These are phyloP conservation scores for Pichia nanzhaoensis DNA, from an alignment of 805 yeast species.

Conservation along the genomic window DNA sequence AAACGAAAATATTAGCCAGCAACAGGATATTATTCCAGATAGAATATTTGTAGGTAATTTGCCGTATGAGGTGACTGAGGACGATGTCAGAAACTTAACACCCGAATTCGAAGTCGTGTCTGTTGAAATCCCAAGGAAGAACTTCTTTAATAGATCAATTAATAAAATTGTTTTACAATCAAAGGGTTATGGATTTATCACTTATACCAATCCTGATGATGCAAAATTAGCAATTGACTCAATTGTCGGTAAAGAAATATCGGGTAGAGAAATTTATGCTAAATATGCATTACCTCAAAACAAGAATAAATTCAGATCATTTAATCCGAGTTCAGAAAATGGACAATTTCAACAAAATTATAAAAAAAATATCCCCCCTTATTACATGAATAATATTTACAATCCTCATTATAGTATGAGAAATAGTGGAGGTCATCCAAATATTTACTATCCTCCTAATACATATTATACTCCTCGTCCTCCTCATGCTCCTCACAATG, in stretches of 20 bases:
- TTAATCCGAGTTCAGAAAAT: slow-evolving; percentile 2
- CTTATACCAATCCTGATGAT: slow-evolving; percentile 50
- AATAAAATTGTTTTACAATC: slow-evolving; percentile 22
- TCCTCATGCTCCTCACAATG: neutral
- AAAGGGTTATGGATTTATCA: slow-evolving; percentile 43
- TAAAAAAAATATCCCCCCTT: neutral
- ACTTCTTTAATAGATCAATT: slow-evolving; percentile 20
- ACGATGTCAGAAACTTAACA: slow-evolving; percentile 37
- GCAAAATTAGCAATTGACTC: slow-evolving; percentile 58
- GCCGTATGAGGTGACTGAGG: slow-evolving; percentile 38
- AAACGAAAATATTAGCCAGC: neutral
- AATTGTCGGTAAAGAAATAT: slow-evolving; percentile 26
- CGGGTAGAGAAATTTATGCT: slow-evolving; percentile 39
- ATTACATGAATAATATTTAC: slow-evolving; percentile 6
- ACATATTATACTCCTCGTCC: neutral
- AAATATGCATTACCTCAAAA: slow-evolving; percentile 44
- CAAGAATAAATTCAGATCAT: slow-evolving; percentile 10
- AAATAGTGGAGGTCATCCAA: neutral
- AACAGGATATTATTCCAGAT: slow-evolving; percentile 32
- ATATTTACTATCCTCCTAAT: neutral
- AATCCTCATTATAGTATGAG: slow-evolving; percentile 5
- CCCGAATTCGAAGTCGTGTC: slow-evolving; percentile 29
- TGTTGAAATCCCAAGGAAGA: slow-evolving; percentile 29
- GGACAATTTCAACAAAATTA: slow-evolving; percentile 5
- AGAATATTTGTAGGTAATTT: slow-evolving; percentile 42